A percentile compares a stretch with the other conserved stretches of the same genome.
These are phyloP conservation scores for Astraeus odoratus DNA, from an alignment of 768 basidiomycete species.

Conservation along the genomic window DNA sequence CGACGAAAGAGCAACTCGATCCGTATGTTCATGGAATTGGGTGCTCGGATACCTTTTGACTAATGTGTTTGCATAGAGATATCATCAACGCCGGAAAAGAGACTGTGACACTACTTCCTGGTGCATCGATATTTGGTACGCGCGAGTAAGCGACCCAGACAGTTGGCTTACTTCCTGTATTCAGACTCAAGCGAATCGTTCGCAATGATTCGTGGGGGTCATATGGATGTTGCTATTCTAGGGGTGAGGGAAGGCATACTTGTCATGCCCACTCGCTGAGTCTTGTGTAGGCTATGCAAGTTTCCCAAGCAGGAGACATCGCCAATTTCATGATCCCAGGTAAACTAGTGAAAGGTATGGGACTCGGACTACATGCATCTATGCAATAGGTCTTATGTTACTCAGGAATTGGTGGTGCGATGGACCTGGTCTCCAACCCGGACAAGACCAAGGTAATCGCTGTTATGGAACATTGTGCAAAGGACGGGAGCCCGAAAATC, in stretches of 20 bases:
- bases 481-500: conserved; percentile 87
- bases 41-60: not conserved
- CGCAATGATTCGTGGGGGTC: conserved; percentile 96
- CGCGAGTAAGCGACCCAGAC: not conserved
- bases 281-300: conserved; percentile 79
- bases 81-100: conserved; percentile 95
- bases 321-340: conserved; percentile 99
- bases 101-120: conserved; percentile 87
- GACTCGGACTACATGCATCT: not conserved
- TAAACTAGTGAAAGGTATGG: conserved; percentile 74
- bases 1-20: conserved; percentile 71
- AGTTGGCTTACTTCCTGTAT: conserved; percentile 2
- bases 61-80: conserved; percentile 38
- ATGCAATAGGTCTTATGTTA: not conserved
- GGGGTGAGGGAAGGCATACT: conserved; percentile 48
- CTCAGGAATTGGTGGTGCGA: conserved; percentile 87
- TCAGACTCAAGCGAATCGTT: conserved; percentile 89
- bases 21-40: conserved; percentile 45
- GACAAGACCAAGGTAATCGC: conserved; percentile 91
- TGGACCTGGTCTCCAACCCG: conserved; percentile 95
- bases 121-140: conserved; percentile 85
- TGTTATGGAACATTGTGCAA: conserved; percentile 86
- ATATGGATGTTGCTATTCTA: conserved; percentile 89
- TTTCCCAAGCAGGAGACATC: conserved; percentile 86
- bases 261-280: not conserved